These are phyloP conservation scores for Acrocalymma vagum DNA, from an alignment of 2,329 filamentous ascomycete species.

Conservation along the genomic window DNA sequence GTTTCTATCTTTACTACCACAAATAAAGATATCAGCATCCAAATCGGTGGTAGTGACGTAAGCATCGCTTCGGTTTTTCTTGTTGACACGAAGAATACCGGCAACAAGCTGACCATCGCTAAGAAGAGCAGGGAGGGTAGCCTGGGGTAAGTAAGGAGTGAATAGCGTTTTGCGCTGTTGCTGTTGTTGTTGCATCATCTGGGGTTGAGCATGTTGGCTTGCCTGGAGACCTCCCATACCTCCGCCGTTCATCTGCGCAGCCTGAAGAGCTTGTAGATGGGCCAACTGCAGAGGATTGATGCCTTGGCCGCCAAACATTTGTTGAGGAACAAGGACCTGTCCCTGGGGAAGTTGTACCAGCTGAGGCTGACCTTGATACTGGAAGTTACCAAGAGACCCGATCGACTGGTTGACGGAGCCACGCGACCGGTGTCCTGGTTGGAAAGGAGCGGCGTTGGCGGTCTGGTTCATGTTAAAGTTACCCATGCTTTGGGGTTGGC, in stretches of 20 bases:
- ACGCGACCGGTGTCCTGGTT: constrained; percentile 88
- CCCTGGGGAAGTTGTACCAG: constrained; percentile 84
- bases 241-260: constrained; percentile 82
- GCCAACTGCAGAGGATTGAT: constrained; percentile 87
- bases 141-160: constrained; percentile 96
- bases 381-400: constrained; percentile 83
- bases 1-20: constrained; percentile 98
- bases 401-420: constrained; percentile 87
- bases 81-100: constrained; percentile 97
- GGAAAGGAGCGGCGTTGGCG: constrained; percentile 76
- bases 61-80: constrained; percentile 98
- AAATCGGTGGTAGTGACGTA: constrained; percentile 96
- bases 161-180: constrained; percentile 98
- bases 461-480: constrained; percentile 77
- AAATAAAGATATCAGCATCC: constrained; percentile 99
- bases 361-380: constrained; percentile 87
- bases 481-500: constrained; percentile 61
- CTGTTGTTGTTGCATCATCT: constrained; percentile 73
- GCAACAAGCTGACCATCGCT: constrained; percentile 93
- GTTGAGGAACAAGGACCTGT: constrained; percentile 83
- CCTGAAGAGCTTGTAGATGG: constrained; percentile 91
- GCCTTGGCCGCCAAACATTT: constrained; percentile 85
- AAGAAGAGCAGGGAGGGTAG: constrained; percentile 87
- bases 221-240: constrained; percentile 69
- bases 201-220: constrained; percentile 75